These are phyloP conservation scores for Pichia cabralensis DNA, from an alignment of 805 yeast species.

Conservation along the genomic window DNA sequence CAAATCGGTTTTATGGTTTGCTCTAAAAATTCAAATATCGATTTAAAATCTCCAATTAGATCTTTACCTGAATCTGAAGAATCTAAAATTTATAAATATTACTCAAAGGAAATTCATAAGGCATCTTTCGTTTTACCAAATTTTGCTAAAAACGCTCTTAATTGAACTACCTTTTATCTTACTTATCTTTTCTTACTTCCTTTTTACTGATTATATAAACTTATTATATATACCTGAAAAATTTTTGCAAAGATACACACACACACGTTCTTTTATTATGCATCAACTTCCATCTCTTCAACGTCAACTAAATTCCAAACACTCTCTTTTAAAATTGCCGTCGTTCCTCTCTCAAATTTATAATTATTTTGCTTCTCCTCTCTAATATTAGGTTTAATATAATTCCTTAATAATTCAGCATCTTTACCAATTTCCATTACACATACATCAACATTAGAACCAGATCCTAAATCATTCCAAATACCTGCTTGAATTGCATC, in stretches of 20 bases:
- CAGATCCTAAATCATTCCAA: constrained; percentile 98
- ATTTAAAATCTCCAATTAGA: constrained; percentile 64
- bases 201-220: too few species aligned
- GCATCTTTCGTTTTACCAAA: constrained; percentile 90
- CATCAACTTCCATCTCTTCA: constrained; percentile 43
- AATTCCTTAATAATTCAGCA: constrained; percentile 77
- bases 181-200: too few species aligned
- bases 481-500: constrained; percentile 96
- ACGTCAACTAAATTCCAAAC: constrained; percentile 58
- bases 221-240: too few species aligned
- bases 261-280: too few species aligned
- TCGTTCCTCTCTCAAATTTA: constrained; percentile 88
- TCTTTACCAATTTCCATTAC: constrained; percentile 92
- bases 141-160: constrained; percentile 62
- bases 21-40: constrained; percentile 56
- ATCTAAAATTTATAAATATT: constrained; percentile 61
- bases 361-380: constrained; percentile 73
- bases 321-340: constrained; percentile 67
- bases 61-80: constrained; percentile 53
- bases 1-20: constrained; percentile 98
- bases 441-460: constrained; percentile 95
- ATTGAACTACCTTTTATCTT: too few species aligned
- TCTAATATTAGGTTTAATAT: constrained; percentile 84
- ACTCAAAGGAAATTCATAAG: constrained; percentile 72
- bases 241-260: too few species aligned